phyloP scores from a whole-genome alignment of 305 asterid species.

The Lippia alba region DNA sequence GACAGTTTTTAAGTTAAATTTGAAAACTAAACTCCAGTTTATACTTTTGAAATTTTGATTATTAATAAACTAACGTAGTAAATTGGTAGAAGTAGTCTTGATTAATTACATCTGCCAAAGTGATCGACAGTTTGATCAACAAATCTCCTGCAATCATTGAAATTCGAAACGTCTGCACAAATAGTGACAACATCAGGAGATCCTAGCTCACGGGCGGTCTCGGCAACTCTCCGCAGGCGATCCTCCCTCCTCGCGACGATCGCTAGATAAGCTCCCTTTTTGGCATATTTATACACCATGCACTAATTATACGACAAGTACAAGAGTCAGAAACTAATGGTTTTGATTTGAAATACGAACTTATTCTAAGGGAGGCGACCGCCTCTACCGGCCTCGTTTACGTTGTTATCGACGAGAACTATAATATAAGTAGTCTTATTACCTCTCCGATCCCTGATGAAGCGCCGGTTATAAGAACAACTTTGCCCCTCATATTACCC shows the following conservation, averaged over 20 bases:
- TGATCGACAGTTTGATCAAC: conserved; percentile 7
- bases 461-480: conserved; percentile 13
- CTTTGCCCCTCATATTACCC: conserved; percentile 8
- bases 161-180: background rate
- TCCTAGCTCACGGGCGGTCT: conserved; percentile 10
- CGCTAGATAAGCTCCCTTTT: background rate
- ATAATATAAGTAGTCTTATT: background rate
- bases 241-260: conserved; percentile 10
- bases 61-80: too few species aligned
- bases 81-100: background rate
- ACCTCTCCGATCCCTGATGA: conserved; percentile 12
- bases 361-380: too few species aligned
- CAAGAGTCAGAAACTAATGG: too few species aligned
- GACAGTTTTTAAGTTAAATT: too few species aligned
- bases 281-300: background rate
- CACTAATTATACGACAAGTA: background rate
- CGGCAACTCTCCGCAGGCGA: background rate
- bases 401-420: too few species aligned
- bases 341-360: too few species aligned
- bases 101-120: conserved; percentile 10
- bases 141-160: conserved; percentile 5
- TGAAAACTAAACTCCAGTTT: too few species aligned
- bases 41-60: too few species aligned
- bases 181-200: conserved; percentile 3
- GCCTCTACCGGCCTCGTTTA: too few species aligned